Evolutionary conservation across 2,329 filamentous ascomycete species (phyloP), one percentile per base, ranked within the genome.

Genomic region (Orbilia blumenaviensis): DNA sequence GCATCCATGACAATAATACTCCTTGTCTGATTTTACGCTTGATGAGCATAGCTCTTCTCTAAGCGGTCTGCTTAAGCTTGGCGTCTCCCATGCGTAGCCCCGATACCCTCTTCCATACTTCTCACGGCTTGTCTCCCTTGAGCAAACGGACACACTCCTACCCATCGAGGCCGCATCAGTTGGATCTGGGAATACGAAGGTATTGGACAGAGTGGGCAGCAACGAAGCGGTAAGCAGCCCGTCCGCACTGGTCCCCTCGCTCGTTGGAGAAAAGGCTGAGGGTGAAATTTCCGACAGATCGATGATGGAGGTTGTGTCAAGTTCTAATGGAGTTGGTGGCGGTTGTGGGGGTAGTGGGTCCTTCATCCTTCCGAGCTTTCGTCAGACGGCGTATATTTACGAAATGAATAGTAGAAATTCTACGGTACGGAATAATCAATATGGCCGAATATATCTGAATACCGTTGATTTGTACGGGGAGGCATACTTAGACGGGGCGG

Each of bases 251-350:
- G 46, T 38, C 5, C 12, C 32, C 29, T 25, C 52, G 18, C 52
- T 56, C 10, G 32, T 36, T 18, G 63, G 25, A 4, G 63, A 66
- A 3, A 32, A 52, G 0, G 23, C 25, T 23, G 21, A 44, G 16
- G 63, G 48, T 8, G 63, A 66, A 36, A 58, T 44, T 10, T 50
- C 50, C 1, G 63, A 56, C 23, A 66, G 18, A 14, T 66, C 48
- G 9, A 41, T n/a, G 46, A 16, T 56, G 63, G 48, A 42, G 25
- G 12, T 41, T 1, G 23, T 66, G 46, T 56, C 52, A 18, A 46
- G 34, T 2, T 25, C 32, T 29, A 36, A 8, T 25, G 32, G 18
- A 1, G 32, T 16, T 5, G 18, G 62, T 0, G 16, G 9, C 1
- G 34, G 42, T 23, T 27, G 18, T 10, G 36, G 36, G 9, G 34